Evolutionary conservation across 164 flowering plant genomes (phyloP).

Genomic region (Vitis riparia): DNA sequence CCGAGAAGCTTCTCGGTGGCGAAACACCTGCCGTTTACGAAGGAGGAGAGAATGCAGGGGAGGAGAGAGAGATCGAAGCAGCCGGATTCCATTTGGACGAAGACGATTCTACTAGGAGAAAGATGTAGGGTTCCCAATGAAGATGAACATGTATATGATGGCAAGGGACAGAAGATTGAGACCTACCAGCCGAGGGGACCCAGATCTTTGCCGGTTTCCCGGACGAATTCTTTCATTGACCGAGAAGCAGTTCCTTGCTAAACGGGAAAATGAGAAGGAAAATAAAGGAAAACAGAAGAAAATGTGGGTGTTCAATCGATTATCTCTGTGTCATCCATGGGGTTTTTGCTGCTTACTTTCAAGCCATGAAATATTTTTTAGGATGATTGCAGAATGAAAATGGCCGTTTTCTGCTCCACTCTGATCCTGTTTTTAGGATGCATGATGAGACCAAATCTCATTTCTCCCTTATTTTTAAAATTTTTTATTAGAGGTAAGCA

Average conservation of each 20-base stretch:
- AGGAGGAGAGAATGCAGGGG: slow-evolving; percentile 7
- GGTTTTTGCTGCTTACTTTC: too few relatives aligned
- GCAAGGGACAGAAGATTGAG: slow-evolving; percentile 40
- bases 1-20: slow-evolving; percentile 16
- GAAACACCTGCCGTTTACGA: neutral
- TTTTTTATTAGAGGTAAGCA: too few relatives aligned
- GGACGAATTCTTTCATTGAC: slow-evolving; percentile 19
- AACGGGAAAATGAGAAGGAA: neutral
- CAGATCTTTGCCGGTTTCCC: slow-evolving; percentile 16
- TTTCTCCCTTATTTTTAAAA: too few relatives aligned
- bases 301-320: neutral
- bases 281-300: neutral
- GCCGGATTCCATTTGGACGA: slow-evolving; percentile 66
- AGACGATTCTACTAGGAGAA: slow-evolving; percentile 75
- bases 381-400: too few relatives aligned
- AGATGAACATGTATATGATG: slow-evolving; percentile 53
- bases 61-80: slow-evolving; percentile 22
- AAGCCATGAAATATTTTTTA: too few relatives aligned
- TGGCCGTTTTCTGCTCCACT: too few relatives aligned
- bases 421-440: too few relatives aligned
- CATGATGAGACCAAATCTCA: too few relatives aligned
- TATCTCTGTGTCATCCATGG: too few relatives aligned
- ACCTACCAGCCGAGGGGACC: slow-evolving; percentile 29
- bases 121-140: slow-evolving; percentile 56
- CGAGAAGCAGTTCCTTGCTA: slow-evolving; percentile 12